Conservation (phyloP, 2,329 filamentous ascomycete species). For the Xylariaceae sp. region DNA sequence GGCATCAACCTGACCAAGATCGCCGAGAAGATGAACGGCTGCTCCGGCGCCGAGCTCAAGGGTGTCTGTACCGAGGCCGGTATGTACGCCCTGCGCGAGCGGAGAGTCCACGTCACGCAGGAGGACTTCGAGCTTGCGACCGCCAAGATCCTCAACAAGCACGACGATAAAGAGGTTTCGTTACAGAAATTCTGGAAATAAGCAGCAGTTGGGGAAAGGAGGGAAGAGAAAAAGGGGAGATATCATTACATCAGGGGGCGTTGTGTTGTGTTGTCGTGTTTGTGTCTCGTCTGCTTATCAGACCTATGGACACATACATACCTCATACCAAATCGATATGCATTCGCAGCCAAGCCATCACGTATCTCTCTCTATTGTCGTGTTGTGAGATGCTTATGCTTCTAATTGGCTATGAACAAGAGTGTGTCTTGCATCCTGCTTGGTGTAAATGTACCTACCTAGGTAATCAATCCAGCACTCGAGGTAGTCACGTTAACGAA, state of each 20-base stretch:
- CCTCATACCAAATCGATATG: no score
- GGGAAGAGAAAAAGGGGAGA: constrained; percentile 41
- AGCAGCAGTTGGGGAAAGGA: constrained; percentile 38
- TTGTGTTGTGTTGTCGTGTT: no score
- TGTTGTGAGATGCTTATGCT: no score
- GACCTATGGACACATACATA: no score
- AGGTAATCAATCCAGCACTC: no score
- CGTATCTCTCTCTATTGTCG: no score
- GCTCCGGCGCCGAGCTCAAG: constrained; percentile 95
- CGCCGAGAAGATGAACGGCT: constrained; percentile 99
- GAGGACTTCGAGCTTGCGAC: constrained; percentile 98
- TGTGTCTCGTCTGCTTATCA: no score
- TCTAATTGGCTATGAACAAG: no score
- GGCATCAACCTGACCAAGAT: constrained; percentile 98
- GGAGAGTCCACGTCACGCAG: constrained; percentile 95
- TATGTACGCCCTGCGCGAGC: constrained; percentile 94
- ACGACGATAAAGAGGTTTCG: constrained; percentile 95
- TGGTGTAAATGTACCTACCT: no score
- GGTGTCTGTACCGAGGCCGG: constrained; percentile 98
- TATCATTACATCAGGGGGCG: background rate
- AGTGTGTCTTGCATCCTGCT: no score
- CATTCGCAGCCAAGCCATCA: no score
- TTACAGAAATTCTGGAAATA: constrained; percentile 84
- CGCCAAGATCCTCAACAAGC: constrained; percentile 99
- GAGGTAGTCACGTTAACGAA: no score